Evolutionary conservation across 73 alveolate genomes (phyloP).

Genomic region (Paramecium octaurelia): DNA sequence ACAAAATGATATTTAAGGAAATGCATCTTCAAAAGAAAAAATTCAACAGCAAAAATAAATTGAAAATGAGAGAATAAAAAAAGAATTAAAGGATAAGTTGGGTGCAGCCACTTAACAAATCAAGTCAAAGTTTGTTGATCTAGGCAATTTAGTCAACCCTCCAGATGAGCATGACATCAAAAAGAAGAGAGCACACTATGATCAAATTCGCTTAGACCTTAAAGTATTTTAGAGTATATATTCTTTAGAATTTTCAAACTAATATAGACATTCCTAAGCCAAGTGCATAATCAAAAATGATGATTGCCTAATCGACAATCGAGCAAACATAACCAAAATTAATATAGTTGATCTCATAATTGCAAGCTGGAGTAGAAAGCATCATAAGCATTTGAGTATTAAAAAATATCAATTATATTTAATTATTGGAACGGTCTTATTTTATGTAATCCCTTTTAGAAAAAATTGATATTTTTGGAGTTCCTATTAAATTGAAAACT

Average conservation of each 20-base stretch:
- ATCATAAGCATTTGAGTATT: neutral
- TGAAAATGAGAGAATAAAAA: neutral
- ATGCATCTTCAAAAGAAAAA: neutral
- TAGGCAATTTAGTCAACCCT: neutral
- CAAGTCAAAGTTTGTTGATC: neutral
- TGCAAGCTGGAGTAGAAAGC: neutral
- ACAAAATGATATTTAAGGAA: neutral
- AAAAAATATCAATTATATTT: neutral
- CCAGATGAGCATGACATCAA: constrained; percentile 1
- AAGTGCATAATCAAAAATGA: neutral
- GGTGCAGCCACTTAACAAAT: neutral
- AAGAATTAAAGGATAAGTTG: neutral
- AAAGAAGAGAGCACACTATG: neutral
- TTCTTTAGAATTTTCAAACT: neutral
- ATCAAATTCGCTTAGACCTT: neutral
- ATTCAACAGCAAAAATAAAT: neutral
- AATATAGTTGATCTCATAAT: neutral
- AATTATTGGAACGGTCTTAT: neutral
- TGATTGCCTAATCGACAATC: neutral
- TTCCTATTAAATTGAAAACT: neutral
- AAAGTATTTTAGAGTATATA: neutral
- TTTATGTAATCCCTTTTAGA: neutral
- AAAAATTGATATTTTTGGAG: neutral
- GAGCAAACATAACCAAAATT: neutral
- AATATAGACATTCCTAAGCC: neutral